Evolutionary conservation across 305 asterid species (phyloP).

Genomic region (Rubia tinctorum): DNA sequence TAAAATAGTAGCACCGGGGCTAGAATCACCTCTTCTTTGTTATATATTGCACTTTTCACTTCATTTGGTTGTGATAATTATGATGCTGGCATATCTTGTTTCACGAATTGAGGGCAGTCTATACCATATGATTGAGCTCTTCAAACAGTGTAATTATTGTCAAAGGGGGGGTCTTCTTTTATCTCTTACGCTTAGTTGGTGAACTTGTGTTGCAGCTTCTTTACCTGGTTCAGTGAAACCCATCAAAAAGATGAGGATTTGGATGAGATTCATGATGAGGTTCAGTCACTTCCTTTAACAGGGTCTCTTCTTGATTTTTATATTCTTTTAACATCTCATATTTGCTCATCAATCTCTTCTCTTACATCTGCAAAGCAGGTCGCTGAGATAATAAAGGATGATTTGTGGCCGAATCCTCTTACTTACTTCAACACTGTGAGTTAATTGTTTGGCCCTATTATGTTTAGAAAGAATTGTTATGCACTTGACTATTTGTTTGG

Average conservation of each 20-base stretch:
- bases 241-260: constrained; percentile 52
- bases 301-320: not conserved
- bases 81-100: not conserved
- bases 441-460: constrained; percentile 15
- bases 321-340: not conserved
- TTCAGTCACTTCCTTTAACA: constrained; percentile 5
- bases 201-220: constrained; percentile 64
- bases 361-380: constrained; percentile 42
- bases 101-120: not conserved
- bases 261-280: constrained; percentile 86
- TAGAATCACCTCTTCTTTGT: not conserved
- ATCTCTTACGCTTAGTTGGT: not conserved
- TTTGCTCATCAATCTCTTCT: constrained; percentile 11
- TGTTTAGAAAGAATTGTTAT: not conserved
- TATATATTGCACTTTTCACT: too few relatives aligned
- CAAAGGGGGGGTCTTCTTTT: not conserved
- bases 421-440: constrained; percentile 73
- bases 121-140: not conserved
- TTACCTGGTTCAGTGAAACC: constrained; percentile 70
- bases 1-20: not conserved
- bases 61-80: not conserved
- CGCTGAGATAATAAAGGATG: constrained; percentile 96
- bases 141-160: not conserved
- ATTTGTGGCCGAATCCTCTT: constrained; percentile 93
- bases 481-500: not conserved